These are phyloP conservation scores for Pythium sukuiense DNA, from an alignment of 352 stramenopile species.

Conservation along the genomic window DNA sequence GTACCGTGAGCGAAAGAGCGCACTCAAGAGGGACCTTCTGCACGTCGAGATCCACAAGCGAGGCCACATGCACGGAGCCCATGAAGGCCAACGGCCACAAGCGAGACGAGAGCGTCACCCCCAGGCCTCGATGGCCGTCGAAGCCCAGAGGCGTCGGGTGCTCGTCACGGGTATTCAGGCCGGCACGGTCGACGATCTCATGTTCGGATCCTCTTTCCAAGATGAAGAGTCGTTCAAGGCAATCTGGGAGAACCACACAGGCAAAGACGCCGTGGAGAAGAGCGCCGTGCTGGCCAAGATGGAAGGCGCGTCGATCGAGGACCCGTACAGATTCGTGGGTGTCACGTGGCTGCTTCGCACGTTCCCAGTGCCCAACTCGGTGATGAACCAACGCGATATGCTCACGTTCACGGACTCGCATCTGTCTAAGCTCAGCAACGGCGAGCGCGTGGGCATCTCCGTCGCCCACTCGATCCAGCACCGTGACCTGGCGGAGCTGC, in stretches of 20 bases:
- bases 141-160: conserved; percentile 10
- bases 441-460: conserved; percentile 50
- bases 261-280: conserved; percentile 36
- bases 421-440: conserved; percentile 16
- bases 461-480: conserved; percentile 54
- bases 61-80: not conserved
- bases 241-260: conserved; percentile 33
- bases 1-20: conserved; percentile 30
- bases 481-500: conserved; percentile 42
- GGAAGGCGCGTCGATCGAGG: conserved; percentile 26
- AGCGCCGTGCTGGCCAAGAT: conserved; percentile 33
- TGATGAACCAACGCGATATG: conserved; percentile 36
- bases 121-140: conserved; percentile 11
- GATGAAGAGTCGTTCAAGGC: conserved; percentile 35
- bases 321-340: conserved; percentile 41
- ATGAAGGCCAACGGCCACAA: not conserved
- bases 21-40: not conserved
- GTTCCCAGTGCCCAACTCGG: conserved; percentile 36
- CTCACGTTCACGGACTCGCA: conserved; percentile 25
- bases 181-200: conserved; percentile 53
- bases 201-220: conserved; percentile 47
- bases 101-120: not conserved
- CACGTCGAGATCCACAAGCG: not conserved
- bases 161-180: conserved; percentile 41
- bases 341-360: conserved; percentile 30